Conservation (phyloP, 75 land plant genomes). For the Chamaecyparis obtusa region DNA sequence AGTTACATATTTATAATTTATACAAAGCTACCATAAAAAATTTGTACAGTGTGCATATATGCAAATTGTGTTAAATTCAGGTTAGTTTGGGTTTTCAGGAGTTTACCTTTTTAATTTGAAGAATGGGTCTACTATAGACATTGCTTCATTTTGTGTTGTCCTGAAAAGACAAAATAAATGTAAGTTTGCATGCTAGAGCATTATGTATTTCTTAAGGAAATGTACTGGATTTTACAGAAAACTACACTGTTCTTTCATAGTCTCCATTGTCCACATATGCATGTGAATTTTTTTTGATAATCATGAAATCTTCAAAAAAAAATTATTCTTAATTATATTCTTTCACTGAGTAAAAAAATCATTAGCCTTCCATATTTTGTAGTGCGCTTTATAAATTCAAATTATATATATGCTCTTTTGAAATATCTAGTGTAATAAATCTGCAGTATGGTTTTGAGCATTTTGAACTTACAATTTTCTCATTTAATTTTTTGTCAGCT, state of each 20-base stretch:
- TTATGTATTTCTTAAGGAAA: background rate
- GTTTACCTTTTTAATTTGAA: too few relatives aligned
- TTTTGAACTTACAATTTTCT: background rate
- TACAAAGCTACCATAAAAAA: too few relatives aligned
- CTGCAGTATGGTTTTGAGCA: background rate
- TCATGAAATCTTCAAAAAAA: background rate
- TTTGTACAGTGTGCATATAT: too few relatives aligned
- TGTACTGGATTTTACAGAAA: background rate
- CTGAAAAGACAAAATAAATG: too few relatives aligned
- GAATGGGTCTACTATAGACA: too few relatives aligned
- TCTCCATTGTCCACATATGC: background rate
- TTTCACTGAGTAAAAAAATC: background rate
- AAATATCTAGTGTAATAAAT: background rate
- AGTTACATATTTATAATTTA: too few relatives aligned
- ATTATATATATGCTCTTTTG: background rate
- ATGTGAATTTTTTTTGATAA: background rate
- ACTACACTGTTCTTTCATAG: background rate
- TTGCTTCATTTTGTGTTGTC: too few relatives aligned
- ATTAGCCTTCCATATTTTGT: background rate
- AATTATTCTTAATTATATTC: background rate
- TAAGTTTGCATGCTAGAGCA: background rate
- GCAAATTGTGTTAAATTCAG: too few relatives aligned
- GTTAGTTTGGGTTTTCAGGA: too few relatives aligned
- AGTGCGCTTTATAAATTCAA: background rate
- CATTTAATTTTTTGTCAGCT: background rate